Evolutionary conservation across 1,284 basidiomycete species (phyloP), one percentile per base, ranked within the genome.

Genomic region (Austroboletus novae-zelandiae): DNA sequence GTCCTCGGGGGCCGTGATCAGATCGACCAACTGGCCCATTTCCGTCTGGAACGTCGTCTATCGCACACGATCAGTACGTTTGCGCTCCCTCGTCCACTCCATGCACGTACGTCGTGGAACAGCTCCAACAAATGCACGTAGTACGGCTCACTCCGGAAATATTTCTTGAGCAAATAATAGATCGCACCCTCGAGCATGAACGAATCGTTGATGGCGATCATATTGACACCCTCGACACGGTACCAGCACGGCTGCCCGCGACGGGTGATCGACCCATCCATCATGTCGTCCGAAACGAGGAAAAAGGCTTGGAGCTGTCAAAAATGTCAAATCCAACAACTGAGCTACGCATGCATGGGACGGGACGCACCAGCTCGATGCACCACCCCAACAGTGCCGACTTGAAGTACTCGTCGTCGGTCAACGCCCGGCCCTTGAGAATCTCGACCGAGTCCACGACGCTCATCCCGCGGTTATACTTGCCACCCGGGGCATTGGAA

Each of bases 211-310:
- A 99, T 89, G 15, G 97, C 94, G 57, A 98, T 88, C 71, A 88
- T 86, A 47, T 79, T 86, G 50, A 99, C 85, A 25, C 75, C 72
- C 15, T 85, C 82, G 34, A 86, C 71, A 54, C 83, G 80, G 76
- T 96, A 99, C 91, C 93, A 99, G 74, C 96, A 99, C 0, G 95
- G 91, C 69, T 98, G 95, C n/a, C 91, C 89, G n/a, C 96, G 86
- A 39, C 97, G 89, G 6, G 95, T 98, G 62, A 97, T 85, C 44
- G 88, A 91, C 23, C 80, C 71, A 69, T 99, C 97, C 95, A 98
- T 99, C 70, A 99, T 95, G 70, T 99, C 96, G 72, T 99, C 96
- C 20, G 94, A 85, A 49, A 99, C 95, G 50, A 99, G 83, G 83
- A 98, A 98, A 75, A 91, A 98, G 0, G 94, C 94, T 86, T 99